Evolutionary conservation across 202 grass and related monocot species (phyloP), one percentile per base, ranked within the genome.

Genomic region (Schoenoplectus tabernaemontani): DNA sequence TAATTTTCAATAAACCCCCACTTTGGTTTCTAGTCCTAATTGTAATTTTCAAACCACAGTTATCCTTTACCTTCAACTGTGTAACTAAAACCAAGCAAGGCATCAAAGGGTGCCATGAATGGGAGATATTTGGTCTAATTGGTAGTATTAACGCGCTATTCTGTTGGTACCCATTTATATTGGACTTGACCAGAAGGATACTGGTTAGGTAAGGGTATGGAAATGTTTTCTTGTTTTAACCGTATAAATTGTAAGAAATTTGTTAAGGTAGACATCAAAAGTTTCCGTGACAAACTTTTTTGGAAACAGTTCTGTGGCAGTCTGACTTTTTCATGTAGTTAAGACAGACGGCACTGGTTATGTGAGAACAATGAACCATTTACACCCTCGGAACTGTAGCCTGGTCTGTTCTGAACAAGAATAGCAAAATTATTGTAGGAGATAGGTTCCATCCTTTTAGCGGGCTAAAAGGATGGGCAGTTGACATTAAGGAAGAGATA

Each of bases 31-130:
- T 32, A 9, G 4, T 16, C 24, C 12, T 51, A n/a, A 53, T 73
- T 51, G 5, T 73, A 51, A 51, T 32, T 53, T 73, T 73, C 2
- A 32, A 73, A 51, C 26, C 23, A 73, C 44, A 51, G 26, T 73
- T 73, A 7, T 51, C 5, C 36, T 20, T 41, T 16, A 4, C 0
- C 16, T 17, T 67, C 7, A 41, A 41, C 42, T 67, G 33, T 42
- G 64, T 36, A 67, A 67, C 64, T n/a, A n/a, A 67, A 41, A 67
- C 36, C 64, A 67, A 67, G 64, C 33, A 67, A 67, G 34, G 42
- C 36, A 67, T 1, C 36, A 67, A 65, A 20, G 36, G 33, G 5
- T 15, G n/a, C 36, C 34, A 67, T 20, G 8, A 39, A 39, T 67
- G 36, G 59, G 59, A 33, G 34, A 67, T 39, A 41, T 67, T 20